Conservation (phyloP, 805 yeast genomes). For the Monosporozyma aerobia region DNA sequence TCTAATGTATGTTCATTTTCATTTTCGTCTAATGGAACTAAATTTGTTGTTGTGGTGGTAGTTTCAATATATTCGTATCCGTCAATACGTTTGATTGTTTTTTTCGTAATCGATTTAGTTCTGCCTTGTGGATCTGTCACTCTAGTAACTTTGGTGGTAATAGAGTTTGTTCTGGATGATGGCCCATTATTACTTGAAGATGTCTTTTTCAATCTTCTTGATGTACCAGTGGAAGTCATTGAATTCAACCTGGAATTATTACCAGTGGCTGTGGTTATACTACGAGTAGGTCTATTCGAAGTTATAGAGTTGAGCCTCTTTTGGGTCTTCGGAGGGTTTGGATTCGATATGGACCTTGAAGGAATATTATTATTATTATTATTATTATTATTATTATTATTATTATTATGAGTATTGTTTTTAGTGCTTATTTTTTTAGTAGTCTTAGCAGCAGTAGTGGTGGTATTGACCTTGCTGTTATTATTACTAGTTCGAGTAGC, state of each 20-base stretch:
- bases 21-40: constrained; percentile 3
- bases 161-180: constrained; percentile 17
- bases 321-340: neutral
- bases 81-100: constrained; percentile 41
- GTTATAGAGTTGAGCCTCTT: constrained; percentile 1
- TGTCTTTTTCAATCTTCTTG: neutral
- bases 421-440: neutral
- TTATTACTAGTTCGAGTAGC: neutral
- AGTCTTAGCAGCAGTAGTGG: neutral
- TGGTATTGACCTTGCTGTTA: neutral
- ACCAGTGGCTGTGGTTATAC: constrained; percentile 5
- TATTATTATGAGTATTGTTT: neutral
- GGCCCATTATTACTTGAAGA: neutral
- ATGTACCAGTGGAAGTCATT: constrained; percentile 11
- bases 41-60: constrained; percentile 33
- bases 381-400: neutral
- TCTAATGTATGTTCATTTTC: neutral
- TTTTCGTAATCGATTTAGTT: constrained; percentile 46
- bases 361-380: neutral
- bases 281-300: neutral
- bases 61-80: constrained; percentile 42
- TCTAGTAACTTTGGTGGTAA: constrained; percentile 42
- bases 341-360: neutral
- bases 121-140: constrained; percentile 43
- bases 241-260: constrained; percentile 16